Evolutionary conservation across 1,139 yeast species (phyloP).

Genomic region (Candida glucosophila): DNA sequence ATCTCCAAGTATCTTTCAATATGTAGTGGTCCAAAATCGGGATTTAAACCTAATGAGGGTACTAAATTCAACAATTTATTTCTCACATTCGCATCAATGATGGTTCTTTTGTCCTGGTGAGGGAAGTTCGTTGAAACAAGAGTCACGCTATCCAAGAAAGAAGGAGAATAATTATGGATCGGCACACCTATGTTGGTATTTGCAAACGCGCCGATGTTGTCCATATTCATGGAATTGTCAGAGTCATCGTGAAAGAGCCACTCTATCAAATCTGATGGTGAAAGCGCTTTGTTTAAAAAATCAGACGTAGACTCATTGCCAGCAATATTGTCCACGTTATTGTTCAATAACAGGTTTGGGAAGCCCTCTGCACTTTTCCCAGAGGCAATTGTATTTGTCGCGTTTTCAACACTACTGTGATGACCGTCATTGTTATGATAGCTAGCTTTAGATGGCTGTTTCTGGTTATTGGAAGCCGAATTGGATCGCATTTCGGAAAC

Average conservation of each 20-base stretch:
- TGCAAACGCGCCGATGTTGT: constrained; percentile 4
- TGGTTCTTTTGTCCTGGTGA: not conserved
- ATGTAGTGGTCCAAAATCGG: constrained; percentile 17
- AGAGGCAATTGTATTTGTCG: too few relatives aligned
- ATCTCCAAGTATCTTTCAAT: constrained; percentile 19
- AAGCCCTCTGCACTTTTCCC: too few relatives aligned
- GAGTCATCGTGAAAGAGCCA: constrained; percentile 21
- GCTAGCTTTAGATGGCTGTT: too few relatives aligned
- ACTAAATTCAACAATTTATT: constrained; percentile 26
- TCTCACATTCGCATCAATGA: too few relatives aligned
- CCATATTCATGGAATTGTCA: constrained; percentile 3
- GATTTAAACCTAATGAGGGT: constrained; percentile 22
- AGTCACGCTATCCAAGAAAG: not conserved
- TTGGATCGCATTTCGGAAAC: too few relatives aligned
- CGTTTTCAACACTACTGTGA: too few relatives aligned
- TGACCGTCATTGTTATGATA: too few relatives aligned
- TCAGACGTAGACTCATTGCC: not conserved
- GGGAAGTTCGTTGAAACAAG: not conserved
- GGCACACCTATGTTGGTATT: too few relatives aligned
- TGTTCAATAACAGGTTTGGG: too few relatives aligned
- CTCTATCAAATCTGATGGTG: constrained; percentile 22
- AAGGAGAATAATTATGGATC: too few relatives aligned
- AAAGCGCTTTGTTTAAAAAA: constrained; percentile 6
- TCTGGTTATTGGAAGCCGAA: too few relatives aligned
- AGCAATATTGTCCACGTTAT: too few relatives aligned